Conservation (phyloP, 257 asterid genomes). For the Catharanthus roseus region DNA sequence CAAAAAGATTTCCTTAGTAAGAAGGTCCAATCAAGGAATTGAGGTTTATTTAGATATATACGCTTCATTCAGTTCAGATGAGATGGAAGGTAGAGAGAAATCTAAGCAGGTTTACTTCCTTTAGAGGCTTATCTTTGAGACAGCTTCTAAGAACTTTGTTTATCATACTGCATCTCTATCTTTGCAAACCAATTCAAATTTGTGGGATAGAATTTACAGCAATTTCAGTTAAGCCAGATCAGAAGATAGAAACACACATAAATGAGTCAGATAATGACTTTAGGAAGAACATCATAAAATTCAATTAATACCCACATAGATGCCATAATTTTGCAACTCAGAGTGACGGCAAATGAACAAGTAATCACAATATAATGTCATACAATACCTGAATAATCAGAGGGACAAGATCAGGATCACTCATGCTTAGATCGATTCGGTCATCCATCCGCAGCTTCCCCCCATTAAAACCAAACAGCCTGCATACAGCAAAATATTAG, state of each 20-base stretch:
- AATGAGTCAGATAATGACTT: not conserved
- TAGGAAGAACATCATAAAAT: not conserved
- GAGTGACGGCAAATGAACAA: not conserved
- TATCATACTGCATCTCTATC: not conserved
- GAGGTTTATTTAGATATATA: not conserved
- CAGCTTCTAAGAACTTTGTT: not conserved
- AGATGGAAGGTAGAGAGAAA: not conserved
- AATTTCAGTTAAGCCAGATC: not conserved
- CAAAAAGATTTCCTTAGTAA: not conserved
- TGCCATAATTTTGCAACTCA: not conserved
- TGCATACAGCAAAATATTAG: constrained; percentile 30
- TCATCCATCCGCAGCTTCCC: constrained; percentile 91
- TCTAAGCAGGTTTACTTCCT: not conserved
- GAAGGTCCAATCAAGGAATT: not conserved
- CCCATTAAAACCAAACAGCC: constrained; percentile 77
- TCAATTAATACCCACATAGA: not conserved
- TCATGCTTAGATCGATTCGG: constrained; percentile 89
- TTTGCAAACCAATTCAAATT: not conserved
- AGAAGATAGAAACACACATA: not conserved
- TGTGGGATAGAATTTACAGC: not conserved
- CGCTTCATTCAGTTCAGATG: not conserved
- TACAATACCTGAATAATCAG: constrained; percentile 80
- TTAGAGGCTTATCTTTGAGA: not conserved
- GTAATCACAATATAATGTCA: constrained; percentile 4
- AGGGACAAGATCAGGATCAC: constrained; percentile 95